Evolutionary conservation across 805 yeast genomes (phyloP), one percentile per base, ranked within the genome.

Genomic region (Metschnikowia amazonensis): DNA sequence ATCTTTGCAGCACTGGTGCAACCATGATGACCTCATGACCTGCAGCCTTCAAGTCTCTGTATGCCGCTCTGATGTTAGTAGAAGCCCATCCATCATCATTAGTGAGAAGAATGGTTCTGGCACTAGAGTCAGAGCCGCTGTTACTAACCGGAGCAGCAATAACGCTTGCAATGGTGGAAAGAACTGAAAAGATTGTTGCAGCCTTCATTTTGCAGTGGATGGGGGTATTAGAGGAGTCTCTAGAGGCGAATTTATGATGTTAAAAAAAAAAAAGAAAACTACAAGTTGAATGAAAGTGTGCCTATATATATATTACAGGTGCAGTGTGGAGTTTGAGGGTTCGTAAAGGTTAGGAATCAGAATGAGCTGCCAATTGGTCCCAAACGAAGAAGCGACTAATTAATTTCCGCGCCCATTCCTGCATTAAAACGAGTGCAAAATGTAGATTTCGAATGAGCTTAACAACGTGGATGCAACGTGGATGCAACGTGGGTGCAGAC

Each of bases 1-100:
- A 50, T 39, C 58, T 47, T 34, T 56, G 59, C 33, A 36, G 40
- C 13, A 43, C 59, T n/a, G 59, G 59, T 17, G 59, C 57, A 16
- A 50, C 55, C 49, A 56, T 23, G 27, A 56, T 45, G 37, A 56
- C 58, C 27, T 56, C 49, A 47, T 56, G 51, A 7, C 58, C 58
- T n/a, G 57, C 58, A 6, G 13, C 41, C 45, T 46, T 52, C 52
- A 55, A 67, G 29, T 66, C 76, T 42, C 70, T 61, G 69, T 78
- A 79, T 10, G 78, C 60, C 13, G 82, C 80, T 58, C 83, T 72
- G 57, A 79, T 75, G 56, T 77, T 77, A 39, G 82, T 75, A 4
- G 81, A 64, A 2, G 74, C 76, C 78, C 79, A 79, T 16, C 77
- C 74, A 51, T 79, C 84, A 56, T 79, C 84, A 54, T 79, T 78